A percentile compares a stretch with the other conserved stretches of the same genome.
Conservation (phyloP, 2,329 filamentous ascomycete genomes). For the Microdochium bolleyi region DNA sequence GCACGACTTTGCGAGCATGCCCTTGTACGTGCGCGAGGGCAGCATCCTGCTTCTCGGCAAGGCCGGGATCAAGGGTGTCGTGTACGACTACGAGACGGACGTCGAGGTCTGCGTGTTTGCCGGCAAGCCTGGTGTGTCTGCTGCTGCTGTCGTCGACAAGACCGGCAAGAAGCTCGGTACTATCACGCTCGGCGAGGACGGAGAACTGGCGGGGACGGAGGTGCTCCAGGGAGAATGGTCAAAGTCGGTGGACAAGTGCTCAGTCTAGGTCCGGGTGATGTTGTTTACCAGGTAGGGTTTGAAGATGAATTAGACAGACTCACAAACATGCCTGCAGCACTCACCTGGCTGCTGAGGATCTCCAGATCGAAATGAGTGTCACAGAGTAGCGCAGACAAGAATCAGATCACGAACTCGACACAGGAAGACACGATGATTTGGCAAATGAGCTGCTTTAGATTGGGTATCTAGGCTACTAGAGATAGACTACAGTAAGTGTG, state of each 20-base stretch:
- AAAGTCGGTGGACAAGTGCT: slow-evolving; percentile 10
- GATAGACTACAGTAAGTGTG: too few species aligned
- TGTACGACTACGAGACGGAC: slow-evolving; percentile 37
- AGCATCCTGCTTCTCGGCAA: slow-evolving; percentile 38
- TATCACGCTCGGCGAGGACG: slow-evolving; percentile 28
- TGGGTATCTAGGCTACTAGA: too few species aligned
- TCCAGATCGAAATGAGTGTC: too few species aligned
- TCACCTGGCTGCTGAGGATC: too few species aligned
- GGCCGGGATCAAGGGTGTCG: slow-evolving; percentile 27
- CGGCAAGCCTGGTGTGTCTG: slow-evolving; percentile 26
- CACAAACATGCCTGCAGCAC: too few species aligned
- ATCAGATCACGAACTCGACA: too few species aligned
- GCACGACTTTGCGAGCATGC: slow-evolving; percentile 49
- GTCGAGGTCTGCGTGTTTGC: slow-evolving; percentile 41
- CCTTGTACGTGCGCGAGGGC: slow-evolving; percentile 49
- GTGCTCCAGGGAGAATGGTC: slow-evolving; percentile 28
- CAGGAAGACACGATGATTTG: too few species aligned
- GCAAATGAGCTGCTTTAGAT: too few species aligned
- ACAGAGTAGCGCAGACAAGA: too few species aligned
- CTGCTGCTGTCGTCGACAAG: slow-evolving; percentile 30
- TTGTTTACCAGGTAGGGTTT: slow-evolving; percentile 2
- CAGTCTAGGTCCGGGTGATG: slow-evolving; percentile 15
- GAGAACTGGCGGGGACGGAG: slow-evolving; percentile 28
- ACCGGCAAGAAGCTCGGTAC: slow-evolving; percentile 31
- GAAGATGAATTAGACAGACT: too few species aligned